Percentiles rank a stretch among this genome's conserved stretches.
phyloP scores from a whole-genome alignment of 495 filamentous ascomycete species.

The Amphirosellinia nigrospora region DNA sequence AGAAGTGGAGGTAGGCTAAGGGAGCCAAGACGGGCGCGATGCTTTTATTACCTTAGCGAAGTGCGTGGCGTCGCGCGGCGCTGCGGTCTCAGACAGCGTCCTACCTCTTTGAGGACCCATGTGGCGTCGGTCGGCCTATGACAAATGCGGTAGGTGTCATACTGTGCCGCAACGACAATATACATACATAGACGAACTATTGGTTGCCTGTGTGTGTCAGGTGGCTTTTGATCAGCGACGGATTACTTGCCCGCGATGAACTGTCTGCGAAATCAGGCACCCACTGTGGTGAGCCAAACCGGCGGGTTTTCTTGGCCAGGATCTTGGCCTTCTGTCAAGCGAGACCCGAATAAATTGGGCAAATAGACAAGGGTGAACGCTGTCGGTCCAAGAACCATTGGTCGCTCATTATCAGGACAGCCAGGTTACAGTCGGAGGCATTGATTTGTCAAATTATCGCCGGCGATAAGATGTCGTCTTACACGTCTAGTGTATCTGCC shows the following conservation, averaged over 20 bases:
- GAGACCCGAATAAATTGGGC: background rate
- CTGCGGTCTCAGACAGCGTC: background rate
- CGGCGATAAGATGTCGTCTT: background rate
- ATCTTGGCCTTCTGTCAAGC: background rate
- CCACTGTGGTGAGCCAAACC: background rate
- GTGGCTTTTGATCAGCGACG: background rate
- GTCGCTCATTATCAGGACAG: background rate
- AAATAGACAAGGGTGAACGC: background rate
- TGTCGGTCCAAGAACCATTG: background rate
- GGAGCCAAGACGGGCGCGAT: conserved; percentile 15
- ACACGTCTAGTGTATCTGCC: background rate
- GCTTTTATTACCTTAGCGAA: background rate
- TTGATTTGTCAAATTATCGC: background rate
- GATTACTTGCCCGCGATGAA: no score
- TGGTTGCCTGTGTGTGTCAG: background rate
- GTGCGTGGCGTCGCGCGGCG: background rate
- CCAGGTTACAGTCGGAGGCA: background rate
- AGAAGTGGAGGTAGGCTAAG: background rate
- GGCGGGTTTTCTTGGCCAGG: conserved; percentile 1
- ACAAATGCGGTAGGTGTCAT: background rate
- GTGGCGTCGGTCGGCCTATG: background rate
- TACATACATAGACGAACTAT: background rate
- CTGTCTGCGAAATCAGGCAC: background rate
- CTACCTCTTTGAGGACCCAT: background rate
- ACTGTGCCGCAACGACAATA: background rate